Conservation (phyloP, 2,329 filamentous ascomycete genomes). For the Zasmidium citrigriseum region DNA sequence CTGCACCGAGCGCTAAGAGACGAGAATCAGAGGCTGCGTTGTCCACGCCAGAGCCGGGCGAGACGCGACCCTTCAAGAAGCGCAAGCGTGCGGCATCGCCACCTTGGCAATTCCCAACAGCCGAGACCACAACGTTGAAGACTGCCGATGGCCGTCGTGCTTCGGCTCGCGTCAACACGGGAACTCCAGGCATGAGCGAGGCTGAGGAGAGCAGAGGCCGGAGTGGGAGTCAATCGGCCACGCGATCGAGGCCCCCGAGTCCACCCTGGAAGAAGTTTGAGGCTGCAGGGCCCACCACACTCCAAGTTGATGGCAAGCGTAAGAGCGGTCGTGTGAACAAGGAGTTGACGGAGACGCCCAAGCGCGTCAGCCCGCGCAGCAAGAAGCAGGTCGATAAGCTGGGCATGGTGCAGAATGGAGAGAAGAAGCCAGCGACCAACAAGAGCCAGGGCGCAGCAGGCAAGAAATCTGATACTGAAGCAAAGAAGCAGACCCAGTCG, state of each 20-base stretch:
- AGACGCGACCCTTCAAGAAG: conserved; percentile 55
- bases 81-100: conserved; percentile 50
- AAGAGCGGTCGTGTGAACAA: conserved; percentile 61
- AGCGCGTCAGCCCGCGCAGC: conserved; percentile 32
- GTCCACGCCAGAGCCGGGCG: conserved; percentile 14
- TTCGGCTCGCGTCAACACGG: conserved; percentile 32
- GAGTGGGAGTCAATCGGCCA: conserved; percentile 25
- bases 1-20: conserved; percentile 31
- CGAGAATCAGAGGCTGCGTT: conserved; percentile 29
- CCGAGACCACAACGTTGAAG: conserved; percentile 32
- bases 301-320: conserved; percentile 64
- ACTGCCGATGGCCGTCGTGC: conserved; percentile 34
- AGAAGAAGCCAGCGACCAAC: conserved; percentile 19
- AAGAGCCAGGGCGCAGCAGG: conserved; percentile 14
- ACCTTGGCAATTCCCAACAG: conserved; percentile 36
- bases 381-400: conserved; percentile 34
- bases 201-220: conserved; percentile 23
- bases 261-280: conserved; percentile 90
- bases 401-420: conserved; percentile 19
- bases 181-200: conserved; percentile 26
- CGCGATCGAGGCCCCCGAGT: conserved; percentile 59
- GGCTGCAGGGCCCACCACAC: conserved; percentile 84
- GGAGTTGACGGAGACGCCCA: conserved; percentile 26
- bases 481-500: conserved; percentile 9
- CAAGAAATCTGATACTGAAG: conserved; percentile 14